Evolutionary conservation across 23 red algal species (phyloP).

Genomic region (Gracilaria gracilis): DNA sequence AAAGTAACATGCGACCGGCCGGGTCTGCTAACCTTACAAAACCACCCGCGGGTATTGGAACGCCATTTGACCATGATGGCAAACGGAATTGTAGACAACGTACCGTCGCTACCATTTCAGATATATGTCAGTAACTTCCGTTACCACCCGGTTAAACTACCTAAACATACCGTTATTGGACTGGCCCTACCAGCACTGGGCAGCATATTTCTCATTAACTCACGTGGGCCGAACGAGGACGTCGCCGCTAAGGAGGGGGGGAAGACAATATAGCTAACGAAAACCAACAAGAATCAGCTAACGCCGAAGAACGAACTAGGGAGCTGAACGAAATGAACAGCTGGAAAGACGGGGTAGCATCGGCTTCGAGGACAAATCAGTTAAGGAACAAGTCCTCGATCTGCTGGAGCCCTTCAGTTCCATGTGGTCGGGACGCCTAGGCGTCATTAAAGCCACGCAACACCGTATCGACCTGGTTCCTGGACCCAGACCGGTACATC

Average conservation of each 20-base stretch:
- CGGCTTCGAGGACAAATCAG: too few relatives aligned
- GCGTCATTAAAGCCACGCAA: background rate
- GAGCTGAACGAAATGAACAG: too few relatives aligned
- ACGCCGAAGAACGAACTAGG: too few relatives aligned
- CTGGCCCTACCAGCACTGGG: background rate
- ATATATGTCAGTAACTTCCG: background rate
- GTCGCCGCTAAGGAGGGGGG: background rate
- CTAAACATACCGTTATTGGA: background rate
- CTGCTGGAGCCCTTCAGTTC: background rate
- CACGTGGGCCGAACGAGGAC: background rate
- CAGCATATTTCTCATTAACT: background rate
- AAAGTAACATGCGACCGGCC: background rate
- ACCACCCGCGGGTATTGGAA: background rate
- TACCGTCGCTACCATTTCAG: background rate
- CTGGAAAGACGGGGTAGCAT: too few relatives aligned
- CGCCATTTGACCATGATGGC: background rate
- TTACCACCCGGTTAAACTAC: background rate
- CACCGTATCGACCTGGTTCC: background rate
- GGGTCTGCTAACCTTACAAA: background rate
- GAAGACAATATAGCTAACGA: too few relatives aligned
- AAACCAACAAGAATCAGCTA: too few relatives aligned
- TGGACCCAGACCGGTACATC: background rate
- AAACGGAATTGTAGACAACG: background rate
- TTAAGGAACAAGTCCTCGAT: too few relatives aligned
- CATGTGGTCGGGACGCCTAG: background rate